A percentile compares a stretch with the other conserved stretches of the same genome.
Conservation (phyloP, 768 basidiomycete genomes). For the Leccinum sublutescens region DNA sequence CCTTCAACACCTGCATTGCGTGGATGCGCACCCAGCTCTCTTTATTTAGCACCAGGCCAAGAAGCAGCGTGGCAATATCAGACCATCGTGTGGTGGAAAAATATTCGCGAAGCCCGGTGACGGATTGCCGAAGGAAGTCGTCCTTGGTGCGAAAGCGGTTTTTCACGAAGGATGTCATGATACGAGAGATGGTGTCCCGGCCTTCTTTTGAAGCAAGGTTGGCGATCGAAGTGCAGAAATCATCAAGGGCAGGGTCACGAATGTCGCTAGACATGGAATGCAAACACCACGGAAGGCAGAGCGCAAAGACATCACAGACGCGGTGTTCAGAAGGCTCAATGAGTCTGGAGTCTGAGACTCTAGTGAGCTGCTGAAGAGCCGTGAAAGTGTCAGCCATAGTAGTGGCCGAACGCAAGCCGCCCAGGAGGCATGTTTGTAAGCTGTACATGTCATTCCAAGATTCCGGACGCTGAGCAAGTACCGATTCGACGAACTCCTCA, state of each 20-base stretch:
- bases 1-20: conserved; percentile 84
- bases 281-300: conserved; percentile 86
- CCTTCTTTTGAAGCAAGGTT: conserved; percentile 69
- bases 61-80: conserved; percentile 79
- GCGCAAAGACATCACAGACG: conserved; percentile 78
- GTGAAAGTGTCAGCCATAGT: conserved; percentile 68
- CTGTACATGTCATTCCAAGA: conserved; percentile 67
- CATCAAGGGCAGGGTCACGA: conserved; percentile 56
- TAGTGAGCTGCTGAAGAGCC: conserved; percentile 61
- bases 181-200: conserved; percentile 75
- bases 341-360: conserved; percentile 58
- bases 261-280: conserved; percentile 69
- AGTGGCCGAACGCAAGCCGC: conserved; percentile 75
- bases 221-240: conserved; percentile 73
- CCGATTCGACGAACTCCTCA: conserved; percentile 58
- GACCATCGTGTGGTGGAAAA: conserved; percentile 75
- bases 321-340: conserved; percentile 72
- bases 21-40: conserved; percentile 81
- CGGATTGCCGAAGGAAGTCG: conserved; percentile 89
- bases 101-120: conserved; percentile 81
- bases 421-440: conserved; percentile 69
- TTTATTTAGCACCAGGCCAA: conserved; percentile 81
- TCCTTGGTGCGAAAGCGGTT: conserved; percentile 87
- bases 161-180: conserved; percentile 89
- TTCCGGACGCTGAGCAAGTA: conserved; percentile 63